These are phyloP conservation scores for Pichia ethanolica DNA, from an alignment of 805 yeast genomes.

Conservation along the genomic window DNA sequence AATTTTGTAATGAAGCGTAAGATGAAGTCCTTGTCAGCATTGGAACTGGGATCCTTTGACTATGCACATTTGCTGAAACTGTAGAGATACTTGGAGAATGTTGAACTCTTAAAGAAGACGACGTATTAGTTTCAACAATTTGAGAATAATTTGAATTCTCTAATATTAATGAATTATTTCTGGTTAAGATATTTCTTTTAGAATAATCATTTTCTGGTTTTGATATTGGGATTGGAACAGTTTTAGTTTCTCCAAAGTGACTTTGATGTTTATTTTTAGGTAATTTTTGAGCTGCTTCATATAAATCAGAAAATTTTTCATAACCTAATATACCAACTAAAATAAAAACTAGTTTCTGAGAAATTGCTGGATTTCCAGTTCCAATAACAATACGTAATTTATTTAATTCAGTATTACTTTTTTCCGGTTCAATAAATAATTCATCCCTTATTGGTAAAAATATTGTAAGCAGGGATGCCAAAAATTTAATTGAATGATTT, in stretches of 20 bases:
- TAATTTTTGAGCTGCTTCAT: constrained; percentile 6
- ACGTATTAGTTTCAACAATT: neutral
- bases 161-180: constrained; percentile 1
- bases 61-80: constrained; percentile 11
- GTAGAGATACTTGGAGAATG: constrained; percentile 13
- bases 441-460: constrained; percentile 32
- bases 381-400: constrained; percentile 37
- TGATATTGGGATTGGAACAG: neutral
- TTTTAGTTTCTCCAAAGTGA: neutral
- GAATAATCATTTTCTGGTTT: neutral
- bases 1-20: constrained; percentile 28
- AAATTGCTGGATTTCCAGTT: constrained; percentile 51
- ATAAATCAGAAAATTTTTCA: constrained; percentile 17
- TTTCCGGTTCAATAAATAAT: constrained; percentile 19
- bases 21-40: constrained; percentile 24
- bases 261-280: neutral
- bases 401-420: constrained; percentile 15
- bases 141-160: neutral
- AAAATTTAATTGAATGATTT: constrained; percentile 21
- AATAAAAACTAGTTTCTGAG: constrained; percentile 46
- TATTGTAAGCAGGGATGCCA: constrained; percentile 42
- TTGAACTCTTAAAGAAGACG: constrained; percentile 1
- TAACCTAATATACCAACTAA: constrained; percentile 43
- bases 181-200: neutral
- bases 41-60: constrained; percentile 17